These are phyloP conservation scores for Backusella macrospora DNA, from an alignment of 192 early-diverging fungal species.

Conservation along the genomic window DNA sequence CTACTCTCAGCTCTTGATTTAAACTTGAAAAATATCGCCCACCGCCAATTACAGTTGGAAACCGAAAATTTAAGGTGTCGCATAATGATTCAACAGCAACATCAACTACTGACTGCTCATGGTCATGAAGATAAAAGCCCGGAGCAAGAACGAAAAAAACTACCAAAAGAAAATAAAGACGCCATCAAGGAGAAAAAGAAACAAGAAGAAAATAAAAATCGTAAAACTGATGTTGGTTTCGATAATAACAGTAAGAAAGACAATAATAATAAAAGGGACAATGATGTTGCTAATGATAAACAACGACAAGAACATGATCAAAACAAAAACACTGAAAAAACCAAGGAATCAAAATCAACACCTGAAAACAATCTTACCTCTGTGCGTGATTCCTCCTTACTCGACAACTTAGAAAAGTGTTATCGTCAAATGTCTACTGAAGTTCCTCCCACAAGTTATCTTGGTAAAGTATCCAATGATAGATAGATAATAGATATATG, in stretches of 20 bases:
- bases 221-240: background rate
- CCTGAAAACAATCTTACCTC: conserved; percentile 34
- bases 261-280: background rate
- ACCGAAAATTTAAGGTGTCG: conserved; percentile 39
- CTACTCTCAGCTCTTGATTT: conserved; percentile 21
- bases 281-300: background rate
- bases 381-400: conserved; percentile 25
- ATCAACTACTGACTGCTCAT: conserved; percentile 23
- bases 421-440: conserved; percentile 15
- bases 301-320: background rate
- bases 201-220: background rate
- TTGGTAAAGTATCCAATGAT: conserved; percentile 25
- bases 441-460: conserved; percentile 17
- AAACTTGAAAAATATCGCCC: conserved; percentile 30
- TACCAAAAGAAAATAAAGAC: background rate
- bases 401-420: conserved; percentile 37
- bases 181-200: background rate
- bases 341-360: conserved; percentile 13
- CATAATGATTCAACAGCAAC: conserved; percentile 35
- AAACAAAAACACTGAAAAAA: background rate
- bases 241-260: background rate
- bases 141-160: background rate
- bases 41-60: conserved; percentile 36
- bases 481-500: background rate
- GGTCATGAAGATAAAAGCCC: conserved; percentile 21